Evolutionary conservation across 202 grass and related monocot genomes (phyloP).

Genomic region (Elaeis oleifera): DNA sequence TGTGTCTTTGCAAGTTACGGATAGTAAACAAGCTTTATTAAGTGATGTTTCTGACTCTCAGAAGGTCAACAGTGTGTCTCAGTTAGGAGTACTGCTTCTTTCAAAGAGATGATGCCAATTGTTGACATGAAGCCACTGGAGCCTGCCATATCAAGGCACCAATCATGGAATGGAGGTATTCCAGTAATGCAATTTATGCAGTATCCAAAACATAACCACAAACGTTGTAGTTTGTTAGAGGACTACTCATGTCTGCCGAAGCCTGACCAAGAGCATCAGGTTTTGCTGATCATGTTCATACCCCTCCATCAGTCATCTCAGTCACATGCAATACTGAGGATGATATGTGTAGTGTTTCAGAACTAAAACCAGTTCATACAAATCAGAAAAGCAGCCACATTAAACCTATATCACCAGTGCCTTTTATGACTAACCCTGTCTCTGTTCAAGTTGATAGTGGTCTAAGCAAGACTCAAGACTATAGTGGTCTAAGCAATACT

Average conservation of each 20-base stretch:
- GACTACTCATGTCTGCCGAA: conserved; percentile 79
- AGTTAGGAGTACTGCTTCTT: conserved; percentile 58
- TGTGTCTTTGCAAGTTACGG: conserved; percentile 22
- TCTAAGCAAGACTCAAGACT: conserved; percentile 24
- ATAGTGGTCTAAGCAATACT: conserved; percentile 32
- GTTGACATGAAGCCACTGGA: conserved; percentile 48
- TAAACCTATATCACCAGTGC: conserved; percentile 34
- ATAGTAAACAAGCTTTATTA: conserved; percentile 35
- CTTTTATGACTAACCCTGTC: conserved; percentile 63
- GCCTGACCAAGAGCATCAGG: conserved; percentile 38
- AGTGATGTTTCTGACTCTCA: conserved; percentile 27
- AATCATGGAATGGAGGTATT: conserved; percentile 36
- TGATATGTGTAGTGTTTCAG: conserved; percentile 31
- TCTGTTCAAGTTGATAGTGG: conserved; percentile 49
- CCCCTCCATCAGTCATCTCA: conserved; percentile 35
- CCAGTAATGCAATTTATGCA: conserved; percentile 82
- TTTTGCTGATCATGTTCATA: conserved; percentile 28
- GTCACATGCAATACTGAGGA: conserved; percentile 48
- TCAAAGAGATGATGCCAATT: conserved; percentile 38
- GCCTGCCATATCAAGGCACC: conserved; percentile 42
- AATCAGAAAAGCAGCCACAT: conserved; percentile 39
- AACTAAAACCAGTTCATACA: conserved; percentile 56
- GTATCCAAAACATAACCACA: conserved; percentile 69
- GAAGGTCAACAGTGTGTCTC: conserved; percentile 28
- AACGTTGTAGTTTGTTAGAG: conserved; percentile 52